Evolutionary conservation across 1,284 basidiomycete genomes (phyloP), one percentile per base, ranked within the genome.

Genomic region (Rhodotorula sp.): DNA sequence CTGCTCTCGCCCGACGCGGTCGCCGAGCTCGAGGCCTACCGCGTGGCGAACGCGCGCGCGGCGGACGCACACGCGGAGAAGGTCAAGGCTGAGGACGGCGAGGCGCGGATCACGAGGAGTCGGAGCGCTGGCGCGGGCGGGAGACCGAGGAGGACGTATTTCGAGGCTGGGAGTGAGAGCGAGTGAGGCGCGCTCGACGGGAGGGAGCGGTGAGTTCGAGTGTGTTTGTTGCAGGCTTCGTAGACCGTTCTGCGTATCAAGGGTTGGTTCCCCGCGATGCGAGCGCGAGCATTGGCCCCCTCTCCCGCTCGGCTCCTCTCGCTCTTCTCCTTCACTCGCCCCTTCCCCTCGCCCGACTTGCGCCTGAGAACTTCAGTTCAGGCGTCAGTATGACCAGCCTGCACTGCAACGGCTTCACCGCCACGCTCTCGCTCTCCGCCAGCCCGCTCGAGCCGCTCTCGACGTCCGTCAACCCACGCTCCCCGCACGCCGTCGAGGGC

Each of bases 381-480:
- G n/a, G n/a, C n/a, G n/a, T n/a, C n/a, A n/a, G n/a, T n/a, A 29
- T 15, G 15, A 17, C n/a, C 13, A 29, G n/a, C 50, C 50, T 51
- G 27, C 50, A 51, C n/a, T 51, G 50, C 50, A 51, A 51, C 50
- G 50, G 50, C 50, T 51, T 57, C 56, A 39, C 22, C 25, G 56
- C 37, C 37, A 0, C 15, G 36, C 57, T 58, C 39, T 21, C 39
- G 19, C 57, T 44, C 57, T 15, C n/a, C 21, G 36, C 39, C n/a
- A 21, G n/a, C 21, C 58, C 29, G 9, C 41, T 41, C 44, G 19
- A n/a, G 19, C 58, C 58, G 9, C 39, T 60, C 58, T 32, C 53
- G 32, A 21, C 29, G 12, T 22, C 21, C 8, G 32, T 34, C 53
- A 54, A 34, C 53, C 19, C 50, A n/a, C 50, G 12, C 32, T 17